Evolutionary conservation across 192 early-diverging fungal genomes (phyloP).

Genomic region (Mortierella alpina): DNA sequence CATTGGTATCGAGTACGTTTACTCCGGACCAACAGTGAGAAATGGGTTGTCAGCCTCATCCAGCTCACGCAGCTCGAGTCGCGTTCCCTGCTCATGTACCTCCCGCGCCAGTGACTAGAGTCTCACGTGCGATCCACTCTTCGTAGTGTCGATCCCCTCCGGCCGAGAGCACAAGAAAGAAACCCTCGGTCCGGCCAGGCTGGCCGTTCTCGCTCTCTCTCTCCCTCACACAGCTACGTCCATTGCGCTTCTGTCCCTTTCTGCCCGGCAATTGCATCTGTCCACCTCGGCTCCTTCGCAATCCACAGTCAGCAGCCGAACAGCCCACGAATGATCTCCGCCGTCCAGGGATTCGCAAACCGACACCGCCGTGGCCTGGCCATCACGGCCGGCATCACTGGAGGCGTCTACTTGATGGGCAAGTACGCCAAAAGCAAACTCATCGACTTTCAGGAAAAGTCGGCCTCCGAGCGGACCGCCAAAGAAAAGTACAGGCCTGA

Average conservation of each 20-base stretch:
- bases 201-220: constrained; percentile 1
- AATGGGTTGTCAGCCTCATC: no score
- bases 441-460: constrained; percentile 75
- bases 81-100: no score
- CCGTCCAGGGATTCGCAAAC: constrained; percentile 69
- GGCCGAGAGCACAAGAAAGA: background rate
- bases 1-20: no score
- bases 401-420: constrained; percentile 77
- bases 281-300: background rate
- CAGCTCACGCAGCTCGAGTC: no score
- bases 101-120: no score
- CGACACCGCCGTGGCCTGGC: constrained; percentile 73
- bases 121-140: constrained; percentile 12
- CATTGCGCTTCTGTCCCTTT: background rate
- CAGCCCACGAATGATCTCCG: constrained; percentile 41
- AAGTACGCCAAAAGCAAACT: constrained; percentile 81
- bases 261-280: background rate
- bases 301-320: background rate
- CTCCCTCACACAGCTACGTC: background rate
- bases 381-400: constrained; percentile 75
- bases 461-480: constrained; percentile 73
- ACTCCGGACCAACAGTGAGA: no score
- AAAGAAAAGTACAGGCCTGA: constrained; percentile 76
- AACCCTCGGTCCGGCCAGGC: background rate
- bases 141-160: background rate